Evolutionary conservation across 176 grass and related monocot species (phyloP).

Genomic region (Dendrocalamus sinicus): DNA sequence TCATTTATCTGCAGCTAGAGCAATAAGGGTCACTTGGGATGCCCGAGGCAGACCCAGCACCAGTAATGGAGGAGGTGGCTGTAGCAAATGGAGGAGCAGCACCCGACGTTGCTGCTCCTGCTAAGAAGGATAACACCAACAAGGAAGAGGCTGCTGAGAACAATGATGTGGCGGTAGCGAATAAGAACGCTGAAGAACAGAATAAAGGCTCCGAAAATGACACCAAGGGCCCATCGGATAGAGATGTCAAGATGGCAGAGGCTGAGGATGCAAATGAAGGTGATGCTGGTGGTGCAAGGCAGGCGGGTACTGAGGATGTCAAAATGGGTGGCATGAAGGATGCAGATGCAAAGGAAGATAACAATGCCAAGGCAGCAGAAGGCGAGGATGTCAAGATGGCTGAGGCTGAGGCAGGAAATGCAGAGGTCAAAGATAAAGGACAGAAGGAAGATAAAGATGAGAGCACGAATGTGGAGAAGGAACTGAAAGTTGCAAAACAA

Average conservation of each 20-base stretch:
- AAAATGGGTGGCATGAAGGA: conserved; percentile 26
- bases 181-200: conserved; percentile 33
- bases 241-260: conserved; percentile 50
- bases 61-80: conserved; percentile 45
- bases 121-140: conserved; percentile 18
- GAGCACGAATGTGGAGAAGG: background rate
- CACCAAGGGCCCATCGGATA: conserved; percentile 11
- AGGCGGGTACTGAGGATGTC: conserved; percentile 35
- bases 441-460: conserved; percentile 42
- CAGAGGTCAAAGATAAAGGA: conserved; percentile 20
- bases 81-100: conserved; percentile 50
- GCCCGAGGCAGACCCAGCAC: conserved; percentile 39
- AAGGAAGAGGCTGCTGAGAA: conserved; percentile 40
- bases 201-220: conserved; percentile 50
- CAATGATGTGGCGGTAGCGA: conserved; percentile 19
- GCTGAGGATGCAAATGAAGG: conserved; percentile 39
- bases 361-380: conserved; percentile 17
- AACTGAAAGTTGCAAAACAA: conserved; percentile 19
- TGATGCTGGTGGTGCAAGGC: conserved; percentile 21
- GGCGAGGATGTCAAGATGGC: conserved; percentile 42
- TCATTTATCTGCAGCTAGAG: conserved; percentile 41
- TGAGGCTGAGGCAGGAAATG: conserved; percentile 39
- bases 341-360: conserved; percentile 29
- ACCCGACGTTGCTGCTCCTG: conserved; percentile 28
- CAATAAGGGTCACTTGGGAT: conserved; percentile 43